Base-by-base conservation (phyloP, 129 eudicot genomes). In the Flaveria bidentis region DNA sequence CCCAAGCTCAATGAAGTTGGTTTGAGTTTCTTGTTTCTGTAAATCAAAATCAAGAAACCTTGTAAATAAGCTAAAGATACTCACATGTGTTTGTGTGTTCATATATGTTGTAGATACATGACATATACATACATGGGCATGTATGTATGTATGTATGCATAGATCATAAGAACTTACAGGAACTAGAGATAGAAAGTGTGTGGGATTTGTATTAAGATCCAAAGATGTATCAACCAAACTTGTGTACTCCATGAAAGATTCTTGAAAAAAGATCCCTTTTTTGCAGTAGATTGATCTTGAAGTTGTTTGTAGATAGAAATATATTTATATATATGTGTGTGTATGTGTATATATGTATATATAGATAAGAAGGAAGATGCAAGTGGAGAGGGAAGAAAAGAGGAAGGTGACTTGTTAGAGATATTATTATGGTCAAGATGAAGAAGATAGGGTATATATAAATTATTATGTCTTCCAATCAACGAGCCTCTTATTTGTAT, bases 151-250 rank as follows among this genome's bases (percentile, higher is more conserved):
- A 20, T 15, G 46, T 57, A n/a, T 71, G 18, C 28, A 17, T 2
- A 65, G 9, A 17, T 71, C 33, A 18, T 33, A 63, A 63, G 23
- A 39, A 76, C 90, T 13, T 82, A 88, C 97, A 76, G 91, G 90
- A 49, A 79, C 79, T n/a, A 81, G 85, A 71, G 82, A 84, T 72
- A 87, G 72, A 76, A 91, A 71, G 33, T 85, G 84, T 60, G 77
- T 80, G 36, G 97, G 93, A 49, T 80, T 89, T 47, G 80, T 28
- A 64, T 86, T 86, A 13, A 92, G 96, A 92, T 92, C 91, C 87
- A 91, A 86, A 16, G 97, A 91, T 78, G 96, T 88, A 47, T 94
- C 80, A 67, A 94, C 88, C 81, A 87, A 83, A 68, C 88, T 84
- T 16, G 90, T 85, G 75, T 82, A 91, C 77, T 91, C 99, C 99